Base-by-base conservation (phyloP, 2,329 filamentous ascomycete genomes). In the Penicillium polonicum region DNA sequence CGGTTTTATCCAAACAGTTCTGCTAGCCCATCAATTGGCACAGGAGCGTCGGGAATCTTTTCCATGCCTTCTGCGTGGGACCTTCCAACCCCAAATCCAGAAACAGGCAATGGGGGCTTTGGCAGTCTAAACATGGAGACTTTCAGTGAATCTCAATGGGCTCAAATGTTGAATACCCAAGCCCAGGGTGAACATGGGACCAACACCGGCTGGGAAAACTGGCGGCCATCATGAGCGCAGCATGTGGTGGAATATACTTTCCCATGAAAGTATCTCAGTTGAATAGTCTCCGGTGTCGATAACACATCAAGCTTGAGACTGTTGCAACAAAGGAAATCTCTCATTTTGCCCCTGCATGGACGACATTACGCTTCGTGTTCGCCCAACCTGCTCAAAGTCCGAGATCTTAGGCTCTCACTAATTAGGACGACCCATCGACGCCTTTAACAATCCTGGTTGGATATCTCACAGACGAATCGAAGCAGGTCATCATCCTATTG, bases 141-240 rank as follows among this genome's bases (percentile, higher is more conserved):
- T 15, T 61, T 74, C 8, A 71, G 59, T 27, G 73, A 74, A 19
- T 67, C 68, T 4, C 72, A 76, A 39, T 77, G 75, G 72, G 68
- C 70, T 4, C 68, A 74, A 27, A 66, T 75, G 2, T 55, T 76
- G 57, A 62, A 66, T 25, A 38, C 6, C 19, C 53, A 56, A 39
- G 65, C 74, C 2, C 52, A 74, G 54, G 60, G 67, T 13, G 58
- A 57, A 27, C 52, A 52, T 42, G 55, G 49, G 9, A 57, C 44
- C 46, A 50, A 49, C 0, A 41, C 65, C 45, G 62, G 66, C 8
- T 73, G 71, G 70, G 65, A 68, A 36, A 67, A 64, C 31, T 75
- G 66, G 65, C 64, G 63, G 4, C 56, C 50, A 45, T 61, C 64
- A 10, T 66, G 61, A 66, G 41, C 12, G n/a, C 25, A 52, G 15